Evolutionary conservation across 148 eudicot genomes (phyloP).

Genomic region (Diospyros lotus): DNA sequence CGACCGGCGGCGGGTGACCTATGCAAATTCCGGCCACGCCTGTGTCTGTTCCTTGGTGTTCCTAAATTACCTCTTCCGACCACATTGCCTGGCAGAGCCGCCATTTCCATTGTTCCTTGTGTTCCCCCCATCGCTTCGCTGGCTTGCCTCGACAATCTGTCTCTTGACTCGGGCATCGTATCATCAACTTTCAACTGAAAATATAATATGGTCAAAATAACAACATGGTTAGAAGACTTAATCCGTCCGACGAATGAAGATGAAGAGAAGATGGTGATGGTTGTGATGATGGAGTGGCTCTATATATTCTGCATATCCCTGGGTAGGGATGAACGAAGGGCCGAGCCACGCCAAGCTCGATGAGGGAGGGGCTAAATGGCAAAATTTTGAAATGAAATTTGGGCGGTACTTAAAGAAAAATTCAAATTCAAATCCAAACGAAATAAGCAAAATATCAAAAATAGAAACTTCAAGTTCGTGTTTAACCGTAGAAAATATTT

Average conservation of each 20-base stretch:
- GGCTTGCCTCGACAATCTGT: slow-evolving; percentile 56
- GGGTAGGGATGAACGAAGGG: background rate
- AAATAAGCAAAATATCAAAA: background rate
- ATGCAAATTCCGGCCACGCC: slow-evolving; percentile 17
- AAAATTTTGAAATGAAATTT: slow-evolving; percentile 25
- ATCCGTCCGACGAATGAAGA: background rate
- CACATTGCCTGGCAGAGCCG: slow-evolving; percentile 14
- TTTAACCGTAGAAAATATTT: no score
- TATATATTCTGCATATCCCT: background rate
- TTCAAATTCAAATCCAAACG: background rate
- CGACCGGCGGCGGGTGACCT: slow-evolving; percentile 14
- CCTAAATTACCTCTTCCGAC: slow-evolving; percentile 18
- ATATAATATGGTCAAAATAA: background rate
- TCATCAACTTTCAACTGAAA: slow-evolving; percentile 6
- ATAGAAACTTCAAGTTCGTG: no score
- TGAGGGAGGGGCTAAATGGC: slow-evolving; percentile 23
- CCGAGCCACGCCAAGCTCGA: background rate
- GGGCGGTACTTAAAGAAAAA: slow-evolving; percentile 20
- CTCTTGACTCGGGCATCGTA: slow-evolving; percentile 62
- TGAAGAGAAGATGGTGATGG: background rate
- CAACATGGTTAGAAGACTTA: background rate
- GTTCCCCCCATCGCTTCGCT: slow-evolving; percentile 32
- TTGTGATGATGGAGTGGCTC: slow-evolving; percentile 1
- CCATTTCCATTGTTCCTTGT: slow-evolving; percentile 7
- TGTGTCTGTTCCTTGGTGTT: slow-evolving; percentile 17